Evolutionary conservation across 2,329 filamentous ascomycete genomes (phyloP), one percentile per base, ranked within the genome.

Genomic region (Mariannaea elegans): DNA sequence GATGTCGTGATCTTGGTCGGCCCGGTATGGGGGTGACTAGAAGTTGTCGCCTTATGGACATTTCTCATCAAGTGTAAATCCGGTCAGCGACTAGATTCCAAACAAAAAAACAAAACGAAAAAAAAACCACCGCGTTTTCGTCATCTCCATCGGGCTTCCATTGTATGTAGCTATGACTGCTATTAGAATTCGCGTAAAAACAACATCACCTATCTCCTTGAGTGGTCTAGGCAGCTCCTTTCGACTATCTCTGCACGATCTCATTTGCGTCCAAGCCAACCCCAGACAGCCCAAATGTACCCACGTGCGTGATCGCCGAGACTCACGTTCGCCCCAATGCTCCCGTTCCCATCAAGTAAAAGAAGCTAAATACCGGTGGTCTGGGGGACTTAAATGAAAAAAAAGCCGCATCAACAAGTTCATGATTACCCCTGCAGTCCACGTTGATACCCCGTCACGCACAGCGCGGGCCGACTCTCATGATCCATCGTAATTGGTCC

Each of bases 361-460:
- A 39, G 27, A 16, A 16, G 23, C 29, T 6, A 32, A 39, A 47
- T 10, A 32, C 8, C 24, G 24, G 39, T 16, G n/a, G n/a, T 31
- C 21, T 27, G 6, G 24, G 24, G 9, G 24, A 6, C 9, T 27
- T 27, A 41, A 18, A 19, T 3, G 14, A 27, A 29, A 52, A 39
- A 59, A 58, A 53, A 36, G 56, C 27, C 41, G 42, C 56, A 59
- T 47, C 48, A 48, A 19, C 18, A 39, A 58, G 23, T 53, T 52
- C 56, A 59, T 59, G 49, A 59, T 44, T 23, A 59, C 29, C 56
- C 56, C 56, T 59, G 49, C 44, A 59, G 36, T 59, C 42, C 56
- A 59, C 55, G 48, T 58, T 47, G 48, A 58, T 46, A 47, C 56
- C 56, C 56, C 48, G 48, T 53, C 56, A 42, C 41, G 24, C 46